Evolutionary conservation across 345 rosid species (phyloP).

Genomic region (Arabidopsis suecica): DNA sequence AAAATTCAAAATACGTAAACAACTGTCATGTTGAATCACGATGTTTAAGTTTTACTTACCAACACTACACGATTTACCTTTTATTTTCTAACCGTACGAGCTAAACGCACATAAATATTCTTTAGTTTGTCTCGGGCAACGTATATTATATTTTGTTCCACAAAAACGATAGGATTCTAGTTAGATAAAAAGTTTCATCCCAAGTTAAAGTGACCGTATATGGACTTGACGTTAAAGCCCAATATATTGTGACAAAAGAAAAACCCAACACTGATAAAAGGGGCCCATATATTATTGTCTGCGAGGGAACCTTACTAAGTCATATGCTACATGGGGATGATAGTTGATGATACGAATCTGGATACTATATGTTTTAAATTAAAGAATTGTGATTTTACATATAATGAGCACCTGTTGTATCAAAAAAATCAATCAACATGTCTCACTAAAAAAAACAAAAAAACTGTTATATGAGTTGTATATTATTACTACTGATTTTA

Average conservation of each 20-base stretch:
- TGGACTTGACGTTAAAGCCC: slow-evolving; percentile 1
- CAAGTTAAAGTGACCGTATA: no score
- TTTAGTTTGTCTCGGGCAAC: neutral
- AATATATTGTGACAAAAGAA: neutral
- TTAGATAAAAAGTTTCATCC: no score
- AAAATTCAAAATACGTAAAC: neutral
- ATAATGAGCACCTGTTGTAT: neutral
- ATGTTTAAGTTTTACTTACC: neutral
- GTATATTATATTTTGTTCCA: neutral
- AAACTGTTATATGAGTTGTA: neutral
- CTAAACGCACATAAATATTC: no score
- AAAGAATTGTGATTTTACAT: neutral
- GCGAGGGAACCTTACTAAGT: no score
- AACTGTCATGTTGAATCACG: no score
- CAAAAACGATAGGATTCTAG: neutral
- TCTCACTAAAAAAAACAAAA: neutral
- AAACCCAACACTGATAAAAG: neutral
- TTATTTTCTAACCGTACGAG: no score
- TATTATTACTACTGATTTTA: neutral
- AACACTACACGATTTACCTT: neutral
- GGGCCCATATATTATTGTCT: neutral
- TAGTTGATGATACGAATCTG: no score
- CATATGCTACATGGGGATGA: no score
- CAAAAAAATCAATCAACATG: neutral
- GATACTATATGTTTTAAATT: no score